Evolutionary conservation across 768 basidiomycete genomes (phyloP).

Genomic region (Pilatotrama ljubarskyi): DNA sequence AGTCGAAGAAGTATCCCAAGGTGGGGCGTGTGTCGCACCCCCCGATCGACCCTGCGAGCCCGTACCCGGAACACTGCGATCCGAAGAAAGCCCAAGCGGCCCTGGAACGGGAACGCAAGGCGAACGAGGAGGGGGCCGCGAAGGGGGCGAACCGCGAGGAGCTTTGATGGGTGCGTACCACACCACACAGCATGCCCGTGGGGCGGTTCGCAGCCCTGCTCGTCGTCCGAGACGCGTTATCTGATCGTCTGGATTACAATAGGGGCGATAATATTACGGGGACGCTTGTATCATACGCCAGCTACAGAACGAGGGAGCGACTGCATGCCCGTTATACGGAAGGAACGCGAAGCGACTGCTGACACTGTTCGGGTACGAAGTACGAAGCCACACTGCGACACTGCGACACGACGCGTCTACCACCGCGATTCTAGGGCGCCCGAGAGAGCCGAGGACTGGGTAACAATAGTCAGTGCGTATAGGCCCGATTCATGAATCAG

Average conservation of each 20-base stretch:
- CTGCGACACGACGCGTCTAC: not conserved
- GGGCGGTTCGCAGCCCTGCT: not conserved
- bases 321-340: not conserved
- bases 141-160: constrained; percentile 18
- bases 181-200: not conserved
- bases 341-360: not conserved
- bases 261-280: constrained; percentile 10
- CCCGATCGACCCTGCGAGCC: constrained; percentile 73
- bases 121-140: constrained; percentile 28
- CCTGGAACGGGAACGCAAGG: constrained; percentile 18
- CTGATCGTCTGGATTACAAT: constrained; percentile 14
- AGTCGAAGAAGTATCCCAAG: constrained; percentile 77
- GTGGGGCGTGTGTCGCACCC: constrained; percentile 76
- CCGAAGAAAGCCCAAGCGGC: constrained; percentile 49
- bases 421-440: not conserved
- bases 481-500: constrained; percentile 10
- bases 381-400: not conserved
- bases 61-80: constrained; percentile 76
- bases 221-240: constrained; percentile 11
- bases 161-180: constrained; percentile 11
- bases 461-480: constrained; percentile 14
- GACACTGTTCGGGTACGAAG: not conserved
- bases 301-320: constrained; percentile 15
- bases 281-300: constrained; percentile 15
- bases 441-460: constrained; percentile 1